These are phyloP conservation scores for Penicillium pulvis DNA, from an alignment of 495 filamentous ascomycete genomes.

Conservation along the genomic window DNA sequence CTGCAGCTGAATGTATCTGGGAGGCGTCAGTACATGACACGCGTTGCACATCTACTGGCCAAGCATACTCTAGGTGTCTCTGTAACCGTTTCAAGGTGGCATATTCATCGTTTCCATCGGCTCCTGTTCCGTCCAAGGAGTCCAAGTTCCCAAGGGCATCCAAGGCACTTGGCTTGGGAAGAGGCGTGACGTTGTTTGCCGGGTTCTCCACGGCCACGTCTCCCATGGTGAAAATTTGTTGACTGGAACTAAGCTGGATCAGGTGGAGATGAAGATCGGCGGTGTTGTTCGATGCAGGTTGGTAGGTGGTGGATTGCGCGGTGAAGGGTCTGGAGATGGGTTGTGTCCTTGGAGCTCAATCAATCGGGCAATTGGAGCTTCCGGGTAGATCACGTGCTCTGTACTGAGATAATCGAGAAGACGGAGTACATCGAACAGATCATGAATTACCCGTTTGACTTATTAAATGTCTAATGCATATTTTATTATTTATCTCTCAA, in stretches of 20 bases:
- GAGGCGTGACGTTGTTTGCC: conserved; percentile 67
- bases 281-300: neutral
- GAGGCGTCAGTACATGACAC: conserved; percentile 32
- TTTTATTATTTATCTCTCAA: neutral
- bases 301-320: conserved; percentile 1
- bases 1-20: conserved; percentile 91
- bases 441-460: neutral
- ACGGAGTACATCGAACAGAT: neutral
- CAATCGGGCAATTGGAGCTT: conserved; percentile 11
- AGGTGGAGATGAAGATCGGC: neutral
- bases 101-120: conserved; percentile 90
- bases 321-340: conserved; percentile 9
- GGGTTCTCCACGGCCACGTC: conserved; percentile 83
- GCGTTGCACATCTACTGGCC: neutral
- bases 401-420: neutral
- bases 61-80: conserved; percentile 83
- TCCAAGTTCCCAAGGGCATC: conserved; percentile 86
- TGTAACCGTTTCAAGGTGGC: conserved; percentile 92
- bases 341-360: conserved; percentile 8
- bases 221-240: conserved; percentile 60
- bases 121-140: conserved; percentile 75
- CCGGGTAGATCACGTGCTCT: conserved; percentile 5
- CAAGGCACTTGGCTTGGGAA: conserved; percentile 77
- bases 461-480: neutral
- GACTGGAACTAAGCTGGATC: neutral